Evolutionary conservation across 2,329 filamentous ascomycete species (phyloP).

Genomic region (Ophiobolus disseminans): DNA sequence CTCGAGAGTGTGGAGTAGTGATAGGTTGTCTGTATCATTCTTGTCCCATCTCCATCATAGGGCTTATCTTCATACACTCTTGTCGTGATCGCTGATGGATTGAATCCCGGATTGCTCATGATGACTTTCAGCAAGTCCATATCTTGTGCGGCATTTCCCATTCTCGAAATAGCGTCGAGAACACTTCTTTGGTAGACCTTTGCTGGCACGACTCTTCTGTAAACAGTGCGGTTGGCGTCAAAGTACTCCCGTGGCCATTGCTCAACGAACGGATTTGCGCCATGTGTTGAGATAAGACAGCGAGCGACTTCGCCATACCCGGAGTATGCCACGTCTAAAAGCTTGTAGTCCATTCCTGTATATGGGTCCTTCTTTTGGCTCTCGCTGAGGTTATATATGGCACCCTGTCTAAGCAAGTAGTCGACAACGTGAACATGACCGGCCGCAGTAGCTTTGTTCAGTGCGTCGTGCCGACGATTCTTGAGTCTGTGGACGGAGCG

Average conservation of each 20-base stretch:
- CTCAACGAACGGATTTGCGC: constrained; percentile 2
- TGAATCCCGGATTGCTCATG: neutral
- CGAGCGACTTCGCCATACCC: neutral
- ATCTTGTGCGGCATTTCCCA: neutral
- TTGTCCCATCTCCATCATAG: neutral
- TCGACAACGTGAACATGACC: constrained; percentile 3
- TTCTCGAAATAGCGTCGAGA: neutral
- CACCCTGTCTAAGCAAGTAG: neutral
- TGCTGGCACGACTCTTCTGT: neutral
- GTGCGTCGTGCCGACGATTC: constrained; percentile 2
- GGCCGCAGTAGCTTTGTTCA: constrained; percentile 1
- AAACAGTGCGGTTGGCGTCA: constrained; percentile 1
- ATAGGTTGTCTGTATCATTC: constrained; percentile 3
- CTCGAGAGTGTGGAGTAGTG: neutral
- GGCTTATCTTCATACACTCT: neutral
- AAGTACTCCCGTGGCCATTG: constrained; percentile 1
- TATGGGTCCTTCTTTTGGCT: neutral
- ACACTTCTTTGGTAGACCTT: neutral
- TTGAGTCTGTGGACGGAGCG: neutral
- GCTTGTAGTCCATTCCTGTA: neutral
- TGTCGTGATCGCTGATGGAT: neutral
- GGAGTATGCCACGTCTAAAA: constrained; percentile 1
- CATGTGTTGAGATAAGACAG: neutral
- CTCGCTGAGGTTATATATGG: neutral
- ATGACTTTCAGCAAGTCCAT: neutral